These are phyloP conservation scores for Trichoderma oligosporum DNA, from an alignment of 2,329 filamentous ascomycete species.

Conservation along the genomic window DNA sequence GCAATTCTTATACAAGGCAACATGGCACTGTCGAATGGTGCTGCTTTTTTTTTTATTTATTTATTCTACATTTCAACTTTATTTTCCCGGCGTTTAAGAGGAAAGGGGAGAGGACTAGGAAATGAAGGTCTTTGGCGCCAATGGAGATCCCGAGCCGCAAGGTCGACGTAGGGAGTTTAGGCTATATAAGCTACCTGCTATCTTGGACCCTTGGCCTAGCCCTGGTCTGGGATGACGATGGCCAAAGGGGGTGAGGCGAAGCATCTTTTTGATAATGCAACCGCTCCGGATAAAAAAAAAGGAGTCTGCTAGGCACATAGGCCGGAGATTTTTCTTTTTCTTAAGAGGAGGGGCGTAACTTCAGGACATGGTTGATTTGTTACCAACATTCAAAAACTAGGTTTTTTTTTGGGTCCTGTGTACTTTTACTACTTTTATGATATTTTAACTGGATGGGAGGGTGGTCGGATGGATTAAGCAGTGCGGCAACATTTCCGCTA, in stretches of 20 bases:
- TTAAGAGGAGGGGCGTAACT: constrained; percentile 13
- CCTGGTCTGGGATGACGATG: neutral
- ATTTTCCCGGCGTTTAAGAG: constrained; percentile 2
- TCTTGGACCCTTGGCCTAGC: neutral
- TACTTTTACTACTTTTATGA: constrained; percentile 20
- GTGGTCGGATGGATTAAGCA: neutral
- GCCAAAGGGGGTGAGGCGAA: neutral
- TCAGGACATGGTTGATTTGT: constrained; percentile 9
- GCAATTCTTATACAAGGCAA: constrained; percentile 17
- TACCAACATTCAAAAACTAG: constrained; percentile 2
- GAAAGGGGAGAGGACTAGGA: neutral
- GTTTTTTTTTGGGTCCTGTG: constrained; percentile 11
- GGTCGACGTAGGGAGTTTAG: neutral
- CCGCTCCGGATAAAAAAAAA: constrained; percentile 12
- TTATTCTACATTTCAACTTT: neutral
- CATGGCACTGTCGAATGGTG: constrained; percentile 2
- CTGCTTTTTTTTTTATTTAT: neutral
- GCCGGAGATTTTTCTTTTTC: neutral
- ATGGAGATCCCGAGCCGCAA: constrained; percentile 6
- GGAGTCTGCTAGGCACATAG: constrained; percentile 4
- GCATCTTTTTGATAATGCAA: neutral
- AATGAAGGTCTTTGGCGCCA: constrained; percentile 7
- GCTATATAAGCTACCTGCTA: neutral
- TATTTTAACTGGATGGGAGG: constrained; percentile 17
- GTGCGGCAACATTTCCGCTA: neutral